phyloP scores from a whole-genome alignment of 108 stramenopile genomes.

The Cyclotella atomus region DNA sequence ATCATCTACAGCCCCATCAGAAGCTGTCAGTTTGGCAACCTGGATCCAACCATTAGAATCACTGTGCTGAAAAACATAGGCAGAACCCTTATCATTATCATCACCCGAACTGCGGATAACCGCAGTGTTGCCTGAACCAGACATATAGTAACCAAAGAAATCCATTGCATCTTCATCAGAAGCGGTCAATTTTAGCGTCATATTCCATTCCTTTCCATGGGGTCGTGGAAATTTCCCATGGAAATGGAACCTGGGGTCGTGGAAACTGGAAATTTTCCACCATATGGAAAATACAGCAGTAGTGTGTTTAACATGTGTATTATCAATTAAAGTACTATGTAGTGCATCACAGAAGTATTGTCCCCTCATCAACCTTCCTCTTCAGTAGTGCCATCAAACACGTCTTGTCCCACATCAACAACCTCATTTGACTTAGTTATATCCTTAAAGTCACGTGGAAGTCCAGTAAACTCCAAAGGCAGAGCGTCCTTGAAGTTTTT shows the following conservation, averaged over 20 bases:
- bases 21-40: no score
- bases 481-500: background rate
- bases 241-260: background rate
- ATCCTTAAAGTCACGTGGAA: background rate
- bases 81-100: no score
- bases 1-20: no score
- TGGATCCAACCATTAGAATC: no score
- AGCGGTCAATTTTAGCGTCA: background rate
- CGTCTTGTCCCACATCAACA: conserved; percentile 4
- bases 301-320: background rate
- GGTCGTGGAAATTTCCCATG: background rate
- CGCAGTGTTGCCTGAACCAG: no score
- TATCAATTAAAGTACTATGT: background rate
- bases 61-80: no score
- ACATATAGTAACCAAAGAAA: no score
- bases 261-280: conserved; percentile 6
- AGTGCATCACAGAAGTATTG: background rate
- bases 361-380: no score
- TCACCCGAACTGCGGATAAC: no score
- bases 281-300: background rate
- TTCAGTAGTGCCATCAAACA: background rate
- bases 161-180: no score
- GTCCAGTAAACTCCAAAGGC: background rate
- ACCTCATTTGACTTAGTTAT: background rate
- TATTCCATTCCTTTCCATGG: background rate